Evolutionary conservation across 169 alveolate species (phyloP), one percentile per base, ranked within the genome.

Genomic region (Cryptosporidium andersoni): DNA sequence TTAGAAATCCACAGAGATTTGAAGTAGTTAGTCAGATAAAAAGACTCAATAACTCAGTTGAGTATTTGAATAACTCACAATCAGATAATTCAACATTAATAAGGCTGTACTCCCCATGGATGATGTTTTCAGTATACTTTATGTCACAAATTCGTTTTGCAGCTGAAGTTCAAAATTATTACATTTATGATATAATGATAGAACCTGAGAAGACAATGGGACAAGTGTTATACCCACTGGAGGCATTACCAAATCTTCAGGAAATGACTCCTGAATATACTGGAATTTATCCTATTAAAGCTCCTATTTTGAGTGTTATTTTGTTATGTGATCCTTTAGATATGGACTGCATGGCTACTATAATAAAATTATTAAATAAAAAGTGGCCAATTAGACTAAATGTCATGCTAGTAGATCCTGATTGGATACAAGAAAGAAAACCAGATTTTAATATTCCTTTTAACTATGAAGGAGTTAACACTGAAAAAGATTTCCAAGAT

Each of bases 261-360:
- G 74, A 60, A 16, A 42, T 45, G 25, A 48, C 43, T 42, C 85
- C 85, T 3, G 43, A 74, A 2, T 58, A 74, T 43, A 49, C 49
- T 1, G 85, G 85, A 34, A 56, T 74, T 11, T 74, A 74, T 37
- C 85, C 85, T 58, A 52, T 74, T 3, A 74, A 74, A 40, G 85
- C 85, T 4, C 25, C 85, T 11, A 56, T 74, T 1, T 25, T 74
- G 51, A 64, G 60, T 43, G 25, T 74, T n/a, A 43, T 74, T 9
- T 37, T 74, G 6, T 14, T 74, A 63, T 74, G 85, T 60, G 85
- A 74, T 58, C 85, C 85, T 47, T 42, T 74, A 25, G 85, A 74
- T 74, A 74, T 74, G 4, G 85, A 74, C 6, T 74, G 85, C 52
- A 74, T 74, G 40, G 60, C 85, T 16, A 63, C 51, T 4, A 58